Evolutionary conservation across 805 yeast genomes (phyloP).

Genomic region (Lachancea sp.): DNA sequence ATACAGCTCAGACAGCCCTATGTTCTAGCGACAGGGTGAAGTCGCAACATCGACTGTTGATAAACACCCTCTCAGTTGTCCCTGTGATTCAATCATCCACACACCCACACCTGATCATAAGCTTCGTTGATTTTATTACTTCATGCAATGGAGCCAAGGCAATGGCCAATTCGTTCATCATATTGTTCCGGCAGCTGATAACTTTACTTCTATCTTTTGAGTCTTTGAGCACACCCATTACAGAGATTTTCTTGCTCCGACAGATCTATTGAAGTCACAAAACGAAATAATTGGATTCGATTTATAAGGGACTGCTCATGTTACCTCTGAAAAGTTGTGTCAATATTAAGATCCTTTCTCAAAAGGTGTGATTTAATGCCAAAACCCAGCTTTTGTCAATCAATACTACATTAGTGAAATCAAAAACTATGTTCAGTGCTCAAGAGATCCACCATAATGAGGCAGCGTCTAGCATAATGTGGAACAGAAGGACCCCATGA

Average conservation of each 20-base stretch:
- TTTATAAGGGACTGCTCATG: no score
- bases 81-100: constrained; percentile 37
- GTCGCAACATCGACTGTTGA: constrained; percentile 38
- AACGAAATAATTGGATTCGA: constrained; percentile 17
- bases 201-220: constrained; percentile 33
- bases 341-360: constrained; percentile 36
- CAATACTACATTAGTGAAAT: constrained; percentile 36
- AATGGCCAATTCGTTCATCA: constrained; percentile 42
- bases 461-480: no score
- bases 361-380: constrained; percentile 36
- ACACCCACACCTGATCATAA: constrained; percentile 41
- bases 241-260: constrained; percentile 36
- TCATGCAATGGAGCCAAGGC: constrained; percentile 37
- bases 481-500: no score
- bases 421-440: constrained; percentile 34
- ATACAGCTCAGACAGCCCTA: constrained; percentile 41
- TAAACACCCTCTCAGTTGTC: constrained; percentile 28
- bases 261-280: constrained; percentile 27
- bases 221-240: constrained; percentile 37
- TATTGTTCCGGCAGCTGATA: constrained; percentile 39
- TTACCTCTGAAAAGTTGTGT: no score
- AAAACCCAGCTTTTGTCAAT: constrained; percentile 34
- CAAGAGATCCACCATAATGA: constrained; percentile 26
- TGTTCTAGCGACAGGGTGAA: constrained; percentile 41
- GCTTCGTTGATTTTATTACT: constrained; percentile 35